Conservation (phyloP, 108 stramenopile species). For the Pseudonitzschia multiseries region DNA sequence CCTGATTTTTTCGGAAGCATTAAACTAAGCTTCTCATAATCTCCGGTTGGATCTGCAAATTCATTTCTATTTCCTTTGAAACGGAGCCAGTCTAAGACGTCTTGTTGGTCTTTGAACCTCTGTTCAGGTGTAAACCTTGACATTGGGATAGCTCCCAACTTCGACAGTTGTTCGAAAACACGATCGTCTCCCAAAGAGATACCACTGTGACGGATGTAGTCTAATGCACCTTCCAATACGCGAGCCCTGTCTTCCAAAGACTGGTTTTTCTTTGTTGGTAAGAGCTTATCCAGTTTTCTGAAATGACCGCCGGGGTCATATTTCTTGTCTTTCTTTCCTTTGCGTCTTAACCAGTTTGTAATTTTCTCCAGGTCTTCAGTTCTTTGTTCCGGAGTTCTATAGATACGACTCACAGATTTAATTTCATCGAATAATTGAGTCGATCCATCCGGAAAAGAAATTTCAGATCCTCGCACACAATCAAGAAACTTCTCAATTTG, state of each 20-base stretch:
- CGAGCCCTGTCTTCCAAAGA: slow-evolving; percentile 28
- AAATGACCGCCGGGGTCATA: slow-evolving; percentile 20
- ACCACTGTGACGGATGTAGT: slow-evolving; percentile 26
- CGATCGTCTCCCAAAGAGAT: slow-evolving; percentile 17
- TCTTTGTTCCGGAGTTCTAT: slow-evolving; percentile 28
- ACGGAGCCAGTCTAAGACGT: slow-evolving; percentile 26
- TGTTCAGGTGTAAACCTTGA: slow-evolving; percentile 17
- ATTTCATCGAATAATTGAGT: slow-evolving; percentile 13
- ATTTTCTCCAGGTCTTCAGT: slow-evolving; percentile 13
- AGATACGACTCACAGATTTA: not conserved
- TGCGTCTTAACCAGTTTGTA: slow-evolving; percentile 37
- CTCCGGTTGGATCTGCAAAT: slow-evolving; percentile 19
- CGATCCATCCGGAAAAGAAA: not conserved
- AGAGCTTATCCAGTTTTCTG: slow-evolving; percentile 16
- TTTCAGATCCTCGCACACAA: slow-evolving; percentile 21
- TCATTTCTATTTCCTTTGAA: slow-evolving; percentile 10
- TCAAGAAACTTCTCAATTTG: slow-evolving; percentile 33
- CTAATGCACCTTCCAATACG: slow-evolving; percentile 29
- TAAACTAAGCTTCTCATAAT: slow-evolving; percentile 27
- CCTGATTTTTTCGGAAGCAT: slow-evolving; percentile 16
- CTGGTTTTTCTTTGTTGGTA: slow-evolving; percentile 30
- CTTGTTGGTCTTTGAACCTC: slow-evolving; percentile 3
- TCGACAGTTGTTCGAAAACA: slow-evolving; percentile 12
- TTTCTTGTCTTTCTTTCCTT: slow-evolving; percentile 34
- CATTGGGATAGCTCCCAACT: slow-evolving; percentile 24